Evolutionary conservation across 345 rosid species (phyloP), one percentile per base, ranked within the genome.

Genomic region (Rhodamnia argentea): DNA sequence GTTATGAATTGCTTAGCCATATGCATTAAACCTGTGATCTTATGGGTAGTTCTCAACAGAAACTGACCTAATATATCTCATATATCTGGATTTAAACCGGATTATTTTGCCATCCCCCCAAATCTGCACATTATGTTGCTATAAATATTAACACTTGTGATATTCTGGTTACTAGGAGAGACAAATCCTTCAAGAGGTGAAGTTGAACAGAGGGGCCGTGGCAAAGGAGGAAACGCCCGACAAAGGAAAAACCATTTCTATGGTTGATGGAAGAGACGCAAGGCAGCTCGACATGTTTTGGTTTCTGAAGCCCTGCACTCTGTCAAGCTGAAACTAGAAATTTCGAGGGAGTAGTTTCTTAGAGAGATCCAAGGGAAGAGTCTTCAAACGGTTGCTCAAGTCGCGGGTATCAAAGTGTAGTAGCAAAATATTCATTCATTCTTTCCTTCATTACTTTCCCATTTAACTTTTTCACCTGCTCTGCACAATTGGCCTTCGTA

Each of bases 301-400:
- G 99, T 94, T 97, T 91, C 87, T 96, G 87, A 96, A 97, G 92
- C 99, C 99, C 87, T 97, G 99, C 94, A 89, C 98, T 75, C 86
- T 92, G 51, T 91, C 96, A 16, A 90, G 89, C 87, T 92, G 82
- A 88, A 85, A 83, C 82, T 37, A 24, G 27, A 47, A 55, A 23
- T 32, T 70, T 70, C 6, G 2, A 16, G 24, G 78, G 78, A 70
- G 24, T 18, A 70, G 24, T 29, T 62, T 14, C 22, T 29, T 32
- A 70, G 44, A 70, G 47, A 32, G 78, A 70, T 70, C 78, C 18
- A 40, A 64, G 78, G 47, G 44, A 15, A 29, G 22, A 29, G 75
- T 32, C 75, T 27, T 62, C 75, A 60, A 60, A 52, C 57, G 32
- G 84, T 82, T 82, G 37, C 84, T 52, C 56, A 14, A 51, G 56